These are phyloP conservation scores for Liquidambar formosana DNA, from an alignment of 164 flowering plant genomes.

Conservation along the genomic window DNA sequence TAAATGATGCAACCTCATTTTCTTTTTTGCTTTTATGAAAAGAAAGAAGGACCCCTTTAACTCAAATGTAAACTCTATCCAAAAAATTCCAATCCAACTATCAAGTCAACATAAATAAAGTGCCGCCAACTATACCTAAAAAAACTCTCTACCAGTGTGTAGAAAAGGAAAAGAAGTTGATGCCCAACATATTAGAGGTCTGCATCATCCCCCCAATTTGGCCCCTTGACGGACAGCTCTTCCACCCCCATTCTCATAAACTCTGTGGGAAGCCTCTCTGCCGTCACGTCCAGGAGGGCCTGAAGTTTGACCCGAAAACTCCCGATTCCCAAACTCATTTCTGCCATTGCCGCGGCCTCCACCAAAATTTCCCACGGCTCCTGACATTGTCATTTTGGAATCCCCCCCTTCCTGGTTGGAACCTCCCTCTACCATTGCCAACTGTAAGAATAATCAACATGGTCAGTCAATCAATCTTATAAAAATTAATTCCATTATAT, in stretches of 20 bases:
- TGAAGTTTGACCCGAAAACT: conserved; percentile 9
- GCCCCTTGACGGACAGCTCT: conserved; percentile 14
- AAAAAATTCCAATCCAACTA: too few relatives aligned
- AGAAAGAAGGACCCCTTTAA: too few relatives aligned
- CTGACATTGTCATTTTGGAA: conserved; percentile 29
- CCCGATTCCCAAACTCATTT: conserved; percentile 15
- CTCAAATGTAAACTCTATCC: too few relatives aligned
- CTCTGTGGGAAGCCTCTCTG: conserved; percentile 12
- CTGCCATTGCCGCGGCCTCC: conserved; percentile 25
- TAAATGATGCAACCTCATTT: too few relatives aligned
- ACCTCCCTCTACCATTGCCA: conserved; percentile 18
- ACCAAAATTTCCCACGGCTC: conserved; percentile 22
- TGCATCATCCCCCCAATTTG: too few relatives aligned
- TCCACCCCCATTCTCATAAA: conserved; percentile 16
- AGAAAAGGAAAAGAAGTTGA: too few relatives aligned
- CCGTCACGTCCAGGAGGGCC: conserved; percentile 10
- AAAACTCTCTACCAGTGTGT: too few relatives aligned
- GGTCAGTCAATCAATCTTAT: background rate
- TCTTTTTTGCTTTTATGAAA: too few relatives aligned
- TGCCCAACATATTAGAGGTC: too few relatives aligned
- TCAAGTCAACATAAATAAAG: too few relatives aligned
- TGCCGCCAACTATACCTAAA: too few relatives aligned
- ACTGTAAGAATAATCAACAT: conserved; percentile 19
- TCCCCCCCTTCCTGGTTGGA: conserved; percentile 21
- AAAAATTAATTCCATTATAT: too few relatives aligned